A percentile compares a stretch with the other conserved stretches of the same genome.
These are phyloP conservation scores for Colletotrichum falcatum DNA, from an alignment of 2,329 filamentous ascomycete species.

Conservation along the genomic window DNA sequence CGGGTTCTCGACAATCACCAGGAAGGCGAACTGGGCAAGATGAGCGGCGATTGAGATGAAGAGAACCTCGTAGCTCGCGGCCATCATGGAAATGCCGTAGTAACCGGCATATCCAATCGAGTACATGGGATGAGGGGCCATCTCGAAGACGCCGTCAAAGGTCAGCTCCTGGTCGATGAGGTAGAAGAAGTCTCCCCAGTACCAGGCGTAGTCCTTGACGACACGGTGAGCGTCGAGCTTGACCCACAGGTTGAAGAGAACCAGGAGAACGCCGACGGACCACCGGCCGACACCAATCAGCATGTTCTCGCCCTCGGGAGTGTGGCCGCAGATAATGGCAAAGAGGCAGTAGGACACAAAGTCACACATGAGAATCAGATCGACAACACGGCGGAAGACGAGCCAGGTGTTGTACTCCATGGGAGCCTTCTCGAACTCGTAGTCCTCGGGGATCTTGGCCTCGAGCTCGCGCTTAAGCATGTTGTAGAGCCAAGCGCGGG, in stretches of 20 bases:
- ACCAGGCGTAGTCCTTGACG: slow-evolving; percentile 99
- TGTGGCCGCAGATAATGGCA: slow-evolving; percentile 86
- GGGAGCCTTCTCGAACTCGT: slow-evolving; percentile 91
- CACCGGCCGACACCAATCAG: slow-evolving; percentile 80
- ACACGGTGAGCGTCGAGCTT: slow-evolving; percentile 98
- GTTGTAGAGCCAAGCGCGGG: slow-evolving; percentile 83
- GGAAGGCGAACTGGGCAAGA: slow-evolving; percentile 92
- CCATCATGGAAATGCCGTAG: slow-evolving; percentile 98
- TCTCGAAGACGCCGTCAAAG: slow-evolving; percentile 98
- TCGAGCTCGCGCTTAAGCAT: slow-evolving; percentile 91
- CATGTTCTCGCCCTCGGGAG: slow-evolving; percentile 77
- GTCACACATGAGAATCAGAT: slow-evolving; percentile 98
- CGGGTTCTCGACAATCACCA: slow-evolving; percentile 92
- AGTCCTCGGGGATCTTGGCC: slow-evolving; percentile 93
- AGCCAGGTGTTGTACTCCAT: slow-evolving; percentile 99
- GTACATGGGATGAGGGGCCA: slow-evolving; percentile 99
- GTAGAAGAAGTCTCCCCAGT: slow-evolving; percentile 99
- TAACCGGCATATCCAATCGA: slow-evolving; percentile 98
- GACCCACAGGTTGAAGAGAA: slow-evolving; percentile 97
- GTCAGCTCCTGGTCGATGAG: slow-evolving; percentile 97
- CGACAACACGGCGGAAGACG: slow-evolving; percentile 93
- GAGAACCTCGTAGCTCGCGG: slow-evolving; percentile 95
- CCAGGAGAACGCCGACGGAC: slow-evolving; percentile 79
- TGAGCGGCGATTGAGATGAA: slow-evolving; percentile 97
- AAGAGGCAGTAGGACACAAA: slow-evolving; percentile 98